Base-by-base conservation (phyloP, 768 basidiomycete genomes). In the Austroboletus eburneus region DNA sequence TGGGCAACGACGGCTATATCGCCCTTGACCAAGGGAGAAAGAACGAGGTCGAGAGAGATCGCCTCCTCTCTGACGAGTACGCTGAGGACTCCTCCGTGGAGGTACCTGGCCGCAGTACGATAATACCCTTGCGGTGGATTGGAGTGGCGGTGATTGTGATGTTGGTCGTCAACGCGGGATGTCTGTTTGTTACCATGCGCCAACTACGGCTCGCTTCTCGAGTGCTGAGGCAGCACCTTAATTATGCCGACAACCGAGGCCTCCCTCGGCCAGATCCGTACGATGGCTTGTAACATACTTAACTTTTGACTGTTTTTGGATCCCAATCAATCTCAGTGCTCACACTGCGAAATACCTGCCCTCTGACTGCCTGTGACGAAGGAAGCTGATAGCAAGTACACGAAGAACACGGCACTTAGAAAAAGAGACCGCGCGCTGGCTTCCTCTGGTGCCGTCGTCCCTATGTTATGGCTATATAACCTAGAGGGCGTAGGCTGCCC, bases 251-350 rank as follows among this genome's bases (percentile, higher is more conserved):
- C 30, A 61, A 64, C 12, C 55, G 62, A n/a, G 37, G 55, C 38
- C 52, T 64, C 17, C 59, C 63, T 41, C 59, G 59, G 18, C 64
- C 62, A 16, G 57, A 66, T 42, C 62, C 50, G 9, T 66, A 64
- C 39, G 59, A 66, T 40, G 63, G 63, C 36, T 53, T 66, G n/a
- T n/a, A n/a, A n/a, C n/a, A n/a, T n/a, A n/a, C n/a, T n/a, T n/a
- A n/a, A n/a, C n/a, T n/a, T n/a, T n/a, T n/a, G n/a, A n/a, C 38
- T 47, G 43, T 42, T 51, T 50, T 43, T 27, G 20, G 25, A 27
- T 27, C 25, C 5, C 10, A 27, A 27, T 27, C 25, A 5, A 27
- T 10, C 25, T 27, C 25, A 27, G 25, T 10, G 25, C 25, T 27
- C 25, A 27, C 25, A 10, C 10, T 10, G 5, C 25, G 10, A n/a